Evolutionary conservation across 805 yeast species (phyloP).

Genomic region (Dipodascus geniculatus): DNA sequence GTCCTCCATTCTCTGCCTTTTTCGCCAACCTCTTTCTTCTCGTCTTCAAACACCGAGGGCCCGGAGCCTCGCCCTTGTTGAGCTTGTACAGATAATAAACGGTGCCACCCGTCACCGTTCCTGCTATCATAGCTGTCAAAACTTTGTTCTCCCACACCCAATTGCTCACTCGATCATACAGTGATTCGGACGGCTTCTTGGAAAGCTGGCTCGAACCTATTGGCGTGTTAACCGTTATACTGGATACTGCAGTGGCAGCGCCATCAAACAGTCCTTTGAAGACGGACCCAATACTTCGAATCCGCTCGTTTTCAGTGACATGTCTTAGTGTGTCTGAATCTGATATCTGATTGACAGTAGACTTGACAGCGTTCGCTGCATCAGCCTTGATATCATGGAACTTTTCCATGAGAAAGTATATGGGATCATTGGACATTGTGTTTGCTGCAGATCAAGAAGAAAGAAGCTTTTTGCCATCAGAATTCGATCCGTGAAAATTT

Average conservation of each 20-base stretch:
- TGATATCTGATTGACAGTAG: constrained; percentile 8
- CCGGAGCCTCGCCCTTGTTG: constrained; percentile 4
- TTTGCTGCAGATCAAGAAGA: neutral
- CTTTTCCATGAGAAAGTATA: constrained; percentile 13
- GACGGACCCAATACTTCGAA: constrained; percentile 6
- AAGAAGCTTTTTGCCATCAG: neutral
- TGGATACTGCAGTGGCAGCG: neutral
- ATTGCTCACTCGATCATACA: constrained; percentile 9
- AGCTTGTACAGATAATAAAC: constrained; percentile 11
- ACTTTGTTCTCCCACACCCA: constrained; percentile 20
- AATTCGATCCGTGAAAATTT: neutral
- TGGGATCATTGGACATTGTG: constrained; percentile 10
- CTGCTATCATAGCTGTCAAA: constrained; percentile 12
- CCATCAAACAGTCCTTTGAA: constrained; percentile 4
- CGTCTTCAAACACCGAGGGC: constrained; percentile 2
- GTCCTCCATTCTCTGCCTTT: constrained; percentile 53
- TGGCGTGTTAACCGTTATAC: constrained; percentile 1
- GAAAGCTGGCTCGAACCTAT: constrained; percentile 11
- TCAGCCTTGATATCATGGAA: constrained; percentile 11
- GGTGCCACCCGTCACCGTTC: constrained; percentile 15
- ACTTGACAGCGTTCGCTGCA: constrained; percentile 7
- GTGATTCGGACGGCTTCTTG: constrained; percentile 19
- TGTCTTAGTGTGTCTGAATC: constrained; percentile 5
- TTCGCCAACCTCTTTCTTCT: constrained; percentile 41
- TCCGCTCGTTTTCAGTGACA: constrained; percentile 3